Base-by-base conservation (phyloP, 495 filamentous ascomycete genomes). In the Penicillium pancosmium region DNA sequence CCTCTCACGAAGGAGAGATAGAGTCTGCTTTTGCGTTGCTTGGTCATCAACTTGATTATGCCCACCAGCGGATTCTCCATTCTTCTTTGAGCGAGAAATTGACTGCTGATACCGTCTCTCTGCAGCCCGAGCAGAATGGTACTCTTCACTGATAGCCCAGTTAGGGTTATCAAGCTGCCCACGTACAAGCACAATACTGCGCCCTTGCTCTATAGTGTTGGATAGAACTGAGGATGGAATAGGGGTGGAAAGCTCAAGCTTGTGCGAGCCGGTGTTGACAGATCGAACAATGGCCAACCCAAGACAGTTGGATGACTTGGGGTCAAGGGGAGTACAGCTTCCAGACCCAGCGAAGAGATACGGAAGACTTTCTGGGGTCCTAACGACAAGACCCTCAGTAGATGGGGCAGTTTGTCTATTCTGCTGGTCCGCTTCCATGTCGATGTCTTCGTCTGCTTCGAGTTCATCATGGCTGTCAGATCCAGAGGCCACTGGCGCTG, bases 201-300 rank as follows among this genome's bases (percentile, higher is more conserved):
- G 68, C 0, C 72, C 72, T 33, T 75, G 47, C 25, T 75, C 65
- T 8, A 81, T 54, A 3, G 70, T 58, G 7, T 63, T 61, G n/a
- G 63, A 58, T 27, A 82, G 63, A 15, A 49, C 55, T 3, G 68
- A 65, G n/a, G 61, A 41, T 2, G 78, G 62, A 43, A 86, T 76
- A 21, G 81, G 79, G 0, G 80, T 84, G 13, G 77, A 60, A 5
- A 86, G 68, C 23, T 83, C 78, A 12, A 86, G 56, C 33, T 67
- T 67, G 9, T 69, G 69, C 3, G 70, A 62, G 8, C 59, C 35
- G 6, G 57, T 54, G 62, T 85, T 69, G n/a, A 85, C 71, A 4
- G 71, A 74, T 7, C 78, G 78, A 8, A 85, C 67, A 18, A 84
- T 59, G n/a, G 81, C 83, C 31, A 85, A 68, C 9, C 83, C 83